Base-by-base conservation (phyloP, 2,329 filamentous ascomycete species). In the Fusarium bulbicola region DNA sequence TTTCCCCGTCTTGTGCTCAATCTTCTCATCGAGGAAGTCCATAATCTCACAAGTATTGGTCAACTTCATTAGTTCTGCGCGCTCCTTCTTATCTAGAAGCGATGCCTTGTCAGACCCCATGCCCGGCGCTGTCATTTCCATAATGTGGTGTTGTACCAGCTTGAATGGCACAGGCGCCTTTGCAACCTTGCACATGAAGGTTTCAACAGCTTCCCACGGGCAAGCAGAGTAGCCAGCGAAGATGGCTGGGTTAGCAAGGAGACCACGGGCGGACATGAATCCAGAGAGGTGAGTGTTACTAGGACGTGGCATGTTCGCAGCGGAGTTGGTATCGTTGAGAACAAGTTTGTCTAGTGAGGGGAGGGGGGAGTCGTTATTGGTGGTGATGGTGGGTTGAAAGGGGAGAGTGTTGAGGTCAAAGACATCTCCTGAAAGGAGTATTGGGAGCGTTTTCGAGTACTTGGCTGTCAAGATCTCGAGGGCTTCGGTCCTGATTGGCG, bases 351-450 rank as follows among this genome's bases (percentile, higher is more conserved):
- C 82, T 68, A 67, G 80, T 79, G 67, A 59, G 10, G 66, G 40
- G 15, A 69, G 28, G 39, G 72, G 72, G 28, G 69, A 52, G 40
- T 66, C 67, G 45, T 76, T 77, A 58, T 75, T 78, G 49, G 68
- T 78, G 42, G 72, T 78, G 43, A 74, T 73, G 43, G 78, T 77
- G 12, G 79, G 73, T 32, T 78, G 71, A 54, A 87, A 85, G 18
- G 87, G 87, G 32, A 90, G 81, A 16, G 84, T 76, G 57, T 80
- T 80, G 57, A 91, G 82, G 36, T 89, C 86, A 74, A 92, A 92
- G 26, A 92, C 87, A 74, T 93, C 91, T 21, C 92, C 91, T n/a
- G 92, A 93, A 7, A 91, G 86, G 12, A 93, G 82, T 42, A 92
- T 85, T 0, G 91, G 92, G 1, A 93, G 84, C n/a, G 82, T 84